Conservation (phyloP, 2,329 filamentous ascomycete genomes). For the Pseudonectria buxi region DNA sequence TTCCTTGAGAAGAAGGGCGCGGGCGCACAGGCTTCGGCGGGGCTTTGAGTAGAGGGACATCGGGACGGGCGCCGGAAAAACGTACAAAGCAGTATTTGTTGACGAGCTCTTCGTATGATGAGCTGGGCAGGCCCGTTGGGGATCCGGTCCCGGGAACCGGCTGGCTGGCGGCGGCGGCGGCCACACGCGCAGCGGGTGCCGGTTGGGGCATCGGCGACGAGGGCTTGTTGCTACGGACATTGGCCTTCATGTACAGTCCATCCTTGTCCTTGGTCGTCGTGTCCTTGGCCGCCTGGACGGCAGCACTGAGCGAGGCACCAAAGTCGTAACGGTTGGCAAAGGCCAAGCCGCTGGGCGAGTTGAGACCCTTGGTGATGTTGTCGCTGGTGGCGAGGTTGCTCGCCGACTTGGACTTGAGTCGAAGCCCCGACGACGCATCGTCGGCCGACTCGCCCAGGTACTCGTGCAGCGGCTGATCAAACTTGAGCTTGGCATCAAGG, state of each 20-base stretch:
- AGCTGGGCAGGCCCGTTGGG: conserved; percentile 62
- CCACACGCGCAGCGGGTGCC: conserved; percentile 15
- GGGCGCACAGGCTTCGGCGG: conserved; percentile 2
- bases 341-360: conserved; percentile 58
- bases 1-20: too few relatives aligned
- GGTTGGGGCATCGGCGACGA: conserved; percentile 14
- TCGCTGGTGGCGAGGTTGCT: conserved; percentile 54
- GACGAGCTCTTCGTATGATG: conserved; percentile 92
- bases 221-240: conserved; percentile 25
- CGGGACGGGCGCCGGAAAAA: conserved; percentile 42
- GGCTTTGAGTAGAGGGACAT: conserved; percentile 14
- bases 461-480: conserved; percentile 53
- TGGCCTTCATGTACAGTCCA: conserved; percentile 50
- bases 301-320: conserved; percentile 79
- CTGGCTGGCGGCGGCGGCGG: conserved; percentile 8
- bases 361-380: conserved; percentile 44
- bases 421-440: conserved; percentile 48
- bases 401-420: conserved; percentile 64
- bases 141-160: conserved; percentile 41
- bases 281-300: conserved; percentile 68
- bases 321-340: conserved; percentile 97
- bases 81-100: conserved; percentile 99
- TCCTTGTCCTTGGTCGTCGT: conserved; percentile 52
- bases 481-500: conserved; percentile 50
- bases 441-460: conserved; percentile 55